Percentiles rank a stretch among this genome's conserved stretches.
Conservation (phyloP, 495 filamentous ascomycete species). For the Penicillium bialowiezense region DNA sequence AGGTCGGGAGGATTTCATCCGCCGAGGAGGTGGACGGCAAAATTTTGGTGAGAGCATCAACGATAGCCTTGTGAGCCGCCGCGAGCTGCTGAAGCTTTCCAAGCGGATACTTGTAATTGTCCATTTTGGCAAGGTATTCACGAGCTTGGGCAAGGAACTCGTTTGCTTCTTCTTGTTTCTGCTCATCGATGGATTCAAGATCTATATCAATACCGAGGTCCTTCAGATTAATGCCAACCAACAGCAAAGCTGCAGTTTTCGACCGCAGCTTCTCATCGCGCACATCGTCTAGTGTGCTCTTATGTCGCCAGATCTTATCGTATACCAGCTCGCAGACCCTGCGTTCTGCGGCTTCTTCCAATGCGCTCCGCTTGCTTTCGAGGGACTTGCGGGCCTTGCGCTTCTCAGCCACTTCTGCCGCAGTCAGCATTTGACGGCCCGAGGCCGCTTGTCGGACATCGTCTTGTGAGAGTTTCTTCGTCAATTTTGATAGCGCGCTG, state of each 20-base stretch:
- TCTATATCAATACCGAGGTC: constrained; percentile 82
- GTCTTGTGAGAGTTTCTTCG: constrained; percentile 24
- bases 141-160: constrained; percentile 70
- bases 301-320: constrained; percentile 83
- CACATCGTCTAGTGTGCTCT: constrained; percentile 89
- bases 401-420: constrained; percentile 74
- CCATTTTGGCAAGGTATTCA: constrained; percentile 76
- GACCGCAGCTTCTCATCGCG: constrained; percentile 93
- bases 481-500: constrained; percentile 20
- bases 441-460: constrained; percentile 25
- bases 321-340: constrained; percentile 86
- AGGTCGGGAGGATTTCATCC: constrained; percentile 92
- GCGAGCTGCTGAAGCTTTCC: constrained; percentile 91
- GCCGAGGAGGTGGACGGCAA: constrained; percentile 89
- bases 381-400: constrained; percentile 74
- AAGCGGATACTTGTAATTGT: constrained; percentile 78
- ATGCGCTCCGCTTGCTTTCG: constrained; percentile 66
- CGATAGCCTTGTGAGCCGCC: constrained; percentile 86
- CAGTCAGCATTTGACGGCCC: constrained; percentile 90
- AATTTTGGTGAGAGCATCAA: constrained; percentile 74
- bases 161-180: constrained; percentile 69
- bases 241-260: constrained; percentile 83
- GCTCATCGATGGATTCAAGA: constrained; percentile 44
- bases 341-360: constrained; percentile 92
- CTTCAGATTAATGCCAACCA: constrained; percentile 84